A percentile compares a stretch with the other conserved stretches of the same genome.
Evolutionary conservation across 2,329 filamentous ascomycete species (phyloP).

Genomic region (Cucurbitaria berberidis): DNA sequence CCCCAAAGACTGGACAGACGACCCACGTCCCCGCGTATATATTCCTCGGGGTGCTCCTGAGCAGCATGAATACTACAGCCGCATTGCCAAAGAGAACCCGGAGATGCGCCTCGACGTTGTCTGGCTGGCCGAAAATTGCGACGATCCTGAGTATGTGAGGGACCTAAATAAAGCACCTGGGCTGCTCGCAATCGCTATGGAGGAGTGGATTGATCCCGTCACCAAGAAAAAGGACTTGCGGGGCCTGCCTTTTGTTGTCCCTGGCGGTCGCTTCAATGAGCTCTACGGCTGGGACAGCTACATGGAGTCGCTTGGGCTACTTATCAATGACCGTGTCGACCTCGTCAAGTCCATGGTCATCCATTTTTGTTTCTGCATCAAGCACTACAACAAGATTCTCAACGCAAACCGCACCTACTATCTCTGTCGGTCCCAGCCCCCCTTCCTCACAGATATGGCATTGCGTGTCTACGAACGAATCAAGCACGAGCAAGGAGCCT

Average conservation of each 20-base stretch:
- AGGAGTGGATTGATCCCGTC: constrained; percentile 69
- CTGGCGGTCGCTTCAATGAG: constrained; percentile 96
- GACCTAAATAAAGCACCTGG: constrained; percentile 88
- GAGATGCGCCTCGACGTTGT: constrained; percentile 88
- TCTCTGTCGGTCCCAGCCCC: constrained; percentile 89
- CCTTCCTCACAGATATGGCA: constrained; percentile 97
- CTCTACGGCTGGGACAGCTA: constrained; percentile 99
- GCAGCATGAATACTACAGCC: constrained; percentile 87
- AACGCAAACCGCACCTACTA: constrained; percentile 98
- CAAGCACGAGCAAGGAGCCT: constrained; percentile 78
- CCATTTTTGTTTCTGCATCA: constrained; percentile 98
- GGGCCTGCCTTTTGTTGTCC: constrained; percentile 94
- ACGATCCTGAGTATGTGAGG: constrained; percentile 80
- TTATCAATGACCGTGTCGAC: constrained; percentile 83
- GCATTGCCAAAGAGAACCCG: constrained; percentile 77
- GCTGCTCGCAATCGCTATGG: constrained; percentile 87
- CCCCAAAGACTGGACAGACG: constrained; percentile 92
- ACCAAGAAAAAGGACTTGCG: constrained; percentile 74
- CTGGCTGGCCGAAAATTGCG: constrained; percentile 71
- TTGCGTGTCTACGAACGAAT: constrained; percentile 93
- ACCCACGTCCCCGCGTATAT: constrained; percentile 91
- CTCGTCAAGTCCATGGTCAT: constrained; percentile 92
- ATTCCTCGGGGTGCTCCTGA: constrained; percentile 83
- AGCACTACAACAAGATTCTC: constrained; percentile 97
- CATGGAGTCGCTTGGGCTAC: constrained; percentile 91